Evolutionary conservation across 1,284 basidiomycete genomes (phyloP).

Genomic region (Clitocybe nebularis): DNA sequence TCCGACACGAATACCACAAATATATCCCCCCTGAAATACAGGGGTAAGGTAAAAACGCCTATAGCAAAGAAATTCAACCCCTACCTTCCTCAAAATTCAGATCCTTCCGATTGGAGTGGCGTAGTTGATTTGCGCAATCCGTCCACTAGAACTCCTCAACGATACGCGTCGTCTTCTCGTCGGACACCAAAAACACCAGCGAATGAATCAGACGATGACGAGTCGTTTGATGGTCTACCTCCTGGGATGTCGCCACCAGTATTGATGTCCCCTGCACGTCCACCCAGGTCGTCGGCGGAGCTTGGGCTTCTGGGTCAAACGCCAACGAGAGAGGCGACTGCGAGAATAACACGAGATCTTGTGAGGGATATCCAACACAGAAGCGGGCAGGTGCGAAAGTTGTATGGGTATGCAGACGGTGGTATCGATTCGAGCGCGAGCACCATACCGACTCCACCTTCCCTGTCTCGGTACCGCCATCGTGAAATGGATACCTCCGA

Average conservation of each 20-base stretch:
- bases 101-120: slow-evolving; percentile 64
- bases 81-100: slow-evolving; percentile 50
- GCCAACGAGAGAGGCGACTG: slow-evolving; percentile 62
- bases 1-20: slow-evolving; percentile 22
- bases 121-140: slow-evolving; percentile 71
- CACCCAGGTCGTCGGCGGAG: slow-evolving; percentile 52
- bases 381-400: slow-evolving; percentile 24
- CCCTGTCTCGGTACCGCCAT: slow-evolving; percentile 55
- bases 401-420: slow-evolving; percentile 20
- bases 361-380: slow-evolving; percentile 45
- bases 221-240: slow-evolving; percentile 57
- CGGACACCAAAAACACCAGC: slow-evolving; percentile 28
- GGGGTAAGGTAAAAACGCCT: slow-evolving; percentile 51
- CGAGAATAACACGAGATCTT: slow-evolving; percentile 59
- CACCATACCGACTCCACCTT: slow-evolving; percentile 62
- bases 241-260: slow-evolving; percentile 84
- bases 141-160: slow-evolving; percentile 38
- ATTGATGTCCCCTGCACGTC: slow-evolving; percentile 80
- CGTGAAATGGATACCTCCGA: slow-evolving; percentile 43
- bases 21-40: slow-evolving; percentile 36
- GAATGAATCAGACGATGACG: slow-evolving; percentile 31
- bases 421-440: slow-evolving; percentile 56
- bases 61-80: slow-evolving; percentile 56
- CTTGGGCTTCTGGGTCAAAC: slow-evolving; percentile 54
- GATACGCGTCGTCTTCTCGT: slow-evolving; percentile 27